Evolutionary conservation across 139 green algal species (phyloP), one percentile per base, ranked within the genome.

Genomic region (Nannochloris sp.): DNA sequence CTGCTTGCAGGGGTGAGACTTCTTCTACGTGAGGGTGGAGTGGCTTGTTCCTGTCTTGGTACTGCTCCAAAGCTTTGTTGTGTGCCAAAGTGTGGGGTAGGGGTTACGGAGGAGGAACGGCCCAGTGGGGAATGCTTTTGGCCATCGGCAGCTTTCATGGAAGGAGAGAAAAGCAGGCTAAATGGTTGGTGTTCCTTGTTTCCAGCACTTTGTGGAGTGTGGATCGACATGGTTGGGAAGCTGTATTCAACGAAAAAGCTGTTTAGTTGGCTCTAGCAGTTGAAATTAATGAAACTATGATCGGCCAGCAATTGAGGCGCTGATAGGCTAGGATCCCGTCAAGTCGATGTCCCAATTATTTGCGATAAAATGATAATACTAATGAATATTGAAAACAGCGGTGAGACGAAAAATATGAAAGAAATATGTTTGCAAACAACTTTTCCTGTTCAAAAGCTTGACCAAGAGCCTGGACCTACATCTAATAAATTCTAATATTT

Each of bases 1-100:
- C 71, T 81, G 57, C 76, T 69, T 9, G 76, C 65, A 2, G 76
- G 76, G 3, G 76, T 83, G 4, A 79, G 46, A 68, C 73, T 81
- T 23, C 76, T 67, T 2, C 37, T 12, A 12, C 76, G 62, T 3
- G 75, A 68, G 1, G 44, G n/a, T 9, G 70, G 69, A n/a, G 69
- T 76, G n/a, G 37, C n/a, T n/a, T n/a, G n/a, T n/a, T n/a, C n/a
- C n/a, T n/a, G n/a, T n/a, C n/a, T n/a, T n/a, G n/a, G n/a, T n/a
- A 55, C 13, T 62, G 54, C 19, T 37, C 27, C 3, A 19, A 39
- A 30, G 30, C 29, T 25, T 38, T 19, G 6, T 37, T 60, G 12
- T 38, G 27, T 42, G 30, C 54, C 8, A 10, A 25, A 36, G 25
- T 30, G 6, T 30, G 19, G 15, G n/a, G n/a, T n/a, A n/a, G 29